These are phyloP conservation scores for Hirschfeldia incana DNA, from an alignment of 345 rosid species.

Conservation along the genomic window DNA sequence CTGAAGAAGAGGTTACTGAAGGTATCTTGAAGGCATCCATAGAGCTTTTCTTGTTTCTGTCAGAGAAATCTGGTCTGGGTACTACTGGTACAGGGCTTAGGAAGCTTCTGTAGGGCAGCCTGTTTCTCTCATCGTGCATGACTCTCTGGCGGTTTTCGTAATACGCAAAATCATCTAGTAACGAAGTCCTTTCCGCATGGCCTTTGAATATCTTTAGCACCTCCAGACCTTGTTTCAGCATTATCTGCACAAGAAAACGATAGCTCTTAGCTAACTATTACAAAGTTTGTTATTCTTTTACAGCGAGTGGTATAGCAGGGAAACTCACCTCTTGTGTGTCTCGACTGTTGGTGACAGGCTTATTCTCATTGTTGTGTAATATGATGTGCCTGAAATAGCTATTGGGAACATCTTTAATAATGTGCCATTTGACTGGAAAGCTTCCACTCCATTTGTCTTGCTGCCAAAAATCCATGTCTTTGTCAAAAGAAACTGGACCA, in stretches of 20 bases:
- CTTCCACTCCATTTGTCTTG: slow-evolving; percentile 99
- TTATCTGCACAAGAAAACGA: slow-evolving; percentile 53
- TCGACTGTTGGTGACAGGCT: slow-evolving; percentile 97
- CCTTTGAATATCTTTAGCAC: slow-evolving; percentile 74
- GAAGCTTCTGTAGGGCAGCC: slow-evolving; percentile 48
- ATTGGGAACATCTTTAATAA: slow-evolving; percentile 84
- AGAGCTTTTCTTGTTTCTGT: slow-evolving; percentile 32
- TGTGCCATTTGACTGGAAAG: slow-evolving; percentile 93
- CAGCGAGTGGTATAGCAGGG: background rate
- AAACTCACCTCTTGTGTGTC: slow-evolving; percentile 93
- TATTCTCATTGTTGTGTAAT: slow-evolving; percentile 87
- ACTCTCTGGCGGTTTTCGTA: slow-evolving; percentile 83
- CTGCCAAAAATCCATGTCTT: slow-evolving; percentile 98
- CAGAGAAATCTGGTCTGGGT: slow-evolving; percentile 48
- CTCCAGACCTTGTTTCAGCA: slow-evolving; percentile 75
- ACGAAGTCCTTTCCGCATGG: slow-evolving; percentile 57
- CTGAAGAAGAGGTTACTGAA: slow-evolving; percentile 14
- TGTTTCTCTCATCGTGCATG: slow-evolving; percentile 78
- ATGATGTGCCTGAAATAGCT: slow-evolving; percentile 75
- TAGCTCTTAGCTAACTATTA: background rate
- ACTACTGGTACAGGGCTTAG: slow-evolving; percentile 44
- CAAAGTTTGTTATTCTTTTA: background rate
- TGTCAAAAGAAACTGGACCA: slow-evolving; percentile 76
- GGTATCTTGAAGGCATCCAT: slow-evolving; percentile 9
- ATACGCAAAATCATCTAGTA: slow-evolving; percentile 80